These are phyloP conservation scores for Silene uniflora DNA, from an alignment of 148 eudicot species.

Conservation along the genomic window DNA sequence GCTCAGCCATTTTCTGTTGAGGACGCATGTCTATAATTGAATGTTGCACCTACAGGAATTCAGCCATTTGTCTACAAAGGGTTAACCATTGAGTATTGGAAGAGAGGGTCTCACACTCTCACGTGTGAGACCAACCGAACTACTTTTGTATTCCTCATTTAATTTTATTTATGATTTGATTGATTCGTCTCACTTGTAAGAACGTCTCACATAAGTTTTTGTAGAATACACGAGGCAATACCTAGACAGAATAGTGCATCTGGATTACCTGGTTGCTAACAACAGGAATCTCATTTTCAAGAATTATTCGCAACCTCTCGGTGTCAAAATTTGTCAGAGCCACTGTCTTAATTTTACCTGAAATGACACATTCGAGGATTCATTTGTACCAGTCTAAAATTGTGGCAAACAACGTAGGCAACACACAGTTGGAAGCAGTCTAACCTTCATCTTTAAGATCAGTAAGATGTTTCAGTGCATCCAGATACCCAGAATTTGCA, in stretches of 20 bases:
- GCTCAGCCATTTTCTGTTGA: slow-evolving; percentile 95
- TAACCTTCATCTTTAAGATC: slow-evolving; percentile 94
- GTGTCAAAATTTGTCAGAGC: slow-evolving; percentile 98
- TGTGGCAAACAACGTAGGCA: not conserved
- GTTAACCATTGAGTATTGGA: not conserved
- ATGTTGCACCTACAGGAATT: slow-evolving; percentile 82
- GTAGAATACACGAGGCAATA: not conserved
- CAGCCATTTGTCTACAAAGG: slow-evolving; percentile 4
- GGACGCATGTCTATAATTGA: slow-evolving; percentile 98
- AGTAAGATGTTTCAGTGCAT: slow-evolving; percentile 92
- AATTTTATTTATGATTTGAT: no score
- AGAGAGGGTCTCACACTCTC: no score
- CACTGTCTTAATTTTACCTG: slow-evolving; percentile 95
- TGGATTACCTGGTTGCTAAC: slow-evolving; percentile 84
- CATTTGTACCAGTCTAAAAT: not conserved
- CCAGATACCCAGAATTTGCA: slow-evolving; percentile 88
- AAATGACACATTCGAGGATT: slow-evolving; percentile 22
- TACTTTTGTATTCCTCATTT: not conserved
- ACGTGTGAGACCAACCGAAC: not conserved
- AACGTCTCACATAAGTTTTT: not conserved
- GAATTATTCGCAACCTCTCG: slow-evolving; percentile 67
- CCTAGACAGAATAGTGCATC: not conserved
- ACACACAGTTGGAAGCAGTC: not conserved
- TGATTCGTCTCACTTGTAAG: not conserved
- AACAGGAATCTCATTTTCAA: slow-evolving; percentile 86